phyloP scores from a whole-genome alignment of 1,139 yeast genomes.

The Saccharomycopsis hybrid region DNA sequence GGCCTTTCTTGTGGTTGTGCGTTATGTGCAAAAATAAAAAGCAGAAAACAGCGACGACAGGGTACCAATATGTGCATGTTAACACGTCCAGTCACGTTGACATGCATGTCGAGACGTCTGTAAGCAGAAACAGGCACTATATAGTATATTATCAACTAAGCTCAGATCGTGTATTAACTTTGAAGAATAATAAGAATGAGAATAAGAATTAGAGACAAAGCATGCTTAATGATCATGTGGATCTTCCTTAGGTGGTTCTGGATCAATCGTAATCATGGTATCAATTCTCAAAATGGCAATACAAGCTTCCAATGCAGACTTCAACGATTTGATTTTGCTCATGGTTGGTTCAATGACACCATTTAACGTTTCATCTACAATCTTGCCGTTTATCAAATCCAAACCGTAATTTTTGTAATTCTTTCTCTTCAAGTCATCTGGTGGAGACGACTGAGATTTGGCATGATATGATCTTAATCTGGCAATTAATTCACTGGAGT shows the following conservation, averaged over 20 bases:
- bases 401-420: conserved; percentile 87
- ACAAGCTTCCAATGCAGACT: conserved; percentile 96
- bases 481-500: conserved; percentile 89
- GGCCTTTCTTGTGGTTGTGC: too few relatives aligned
- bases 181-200: too few relatives aligned
- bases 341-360: conserved; percentile 97
- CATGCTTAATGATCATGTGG: conserved; percentile 62
- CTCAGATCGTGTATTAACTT: too few relatives aligned
- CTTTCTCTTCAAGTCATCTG: conserved; percentile 75
- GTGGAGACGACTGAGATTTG: conserved; percentile 82
- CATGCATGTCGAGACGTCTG: too few relatives aligned
- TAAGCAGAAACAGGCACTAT: too few relatives aligned
- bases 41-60: too few relatives aligned
- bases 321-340: conserved; percentile 85
- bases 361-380: conserved; percentile 72
- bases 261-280: conserved; percentile 96
- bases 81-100: too few relatives aligned
- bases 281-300: conserved; percentile 96
- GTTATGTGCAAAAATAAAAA: too few relatives aligned
- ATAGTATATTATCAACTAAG: too few relatives aligned
- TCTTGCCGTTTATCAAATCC: conserved; percentile 85
- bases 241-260: conserved; percentile 89
- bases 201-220: too few relatives aligned
- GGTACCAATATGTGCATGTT: too few relatives aligned
- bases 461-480: conserved; percentile 95